A percentile compares a stretch with the other conserved stretches of the same genome.
phyloP scores from a whole-genome alignment of 225 moss, liverwort and hornwort genomes.

The Marchantia polymorpha region DNA sequence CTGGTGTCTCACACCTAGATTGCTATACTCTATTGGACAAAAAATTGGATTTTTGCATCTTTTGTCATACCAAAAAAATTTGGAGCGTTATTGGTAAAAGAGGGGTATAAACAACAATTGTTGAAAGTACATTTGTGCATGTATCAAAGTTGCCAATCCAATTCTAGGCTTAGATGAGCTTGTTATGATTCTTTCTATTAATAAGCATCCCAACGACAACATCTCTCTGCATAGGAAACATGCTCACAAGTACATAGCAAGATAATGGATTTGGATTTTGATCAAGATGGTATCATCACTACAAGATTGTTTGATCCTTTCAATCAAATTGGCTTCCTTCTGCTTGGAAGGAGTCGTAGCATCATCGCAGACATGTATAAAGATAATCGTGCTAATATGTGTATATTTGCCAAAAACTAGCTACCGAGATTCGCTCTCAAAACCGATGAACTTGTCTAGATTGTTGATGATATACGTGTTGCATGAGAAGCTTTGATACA shows the following conservation, averaged over 20 bases:
- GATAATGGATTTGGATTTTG: conserved; percentile 88
- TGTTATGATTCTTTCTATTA: conserved; percentile 86
- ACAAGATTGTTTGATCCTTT: conserved; percentile 91
- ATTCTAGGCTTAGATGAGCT: conserved; percentile 96
- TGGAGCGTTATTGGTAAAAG: conserved; percentile 96
- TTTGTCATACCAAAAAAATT: conserved; percentile 94
- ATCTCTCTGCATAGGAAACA: conserved; percentile 94
- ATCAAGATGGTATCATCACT: conserved; percentile 90
- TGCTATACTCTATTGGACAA: conserved; percentile 57
- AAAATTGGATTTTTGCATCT: conserved; percentile 83
- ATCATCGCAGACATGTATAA: conserved; percentile 97
- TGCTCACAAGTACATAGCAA: conserved; percentile 90
- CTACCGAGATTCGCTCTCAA: conserved; percentile 88
- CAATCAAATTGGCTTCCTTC: conserved; percentile 92
- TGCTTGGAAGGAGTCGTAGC: conserved; percentile 95
- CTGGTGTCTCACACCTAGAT: conserved; percentile 43
- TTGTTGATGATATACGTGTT: conserved; percentile 90
- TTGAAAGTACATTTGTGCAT: conserved; percentile 90
- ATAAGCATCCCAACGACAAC: conserved; percentile 90
- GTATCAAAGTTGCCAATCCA: conserved; percentile 95
- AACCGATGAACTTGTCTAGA: conserved; percentile 94
- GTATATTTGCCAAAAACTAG: conserved; percentile 87
- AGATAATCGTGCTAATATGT: conserved; percentile 89
- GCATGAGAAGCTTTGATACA: conserved; percentile 96
- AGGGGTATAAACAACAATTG: conserved; percentile 81